These are phyloP conservation scores for Pseudocercospora cruenta DNA, from an alignment of 2,329 filamentous ascomycete species.

Conservation along the genomic window DNA sequence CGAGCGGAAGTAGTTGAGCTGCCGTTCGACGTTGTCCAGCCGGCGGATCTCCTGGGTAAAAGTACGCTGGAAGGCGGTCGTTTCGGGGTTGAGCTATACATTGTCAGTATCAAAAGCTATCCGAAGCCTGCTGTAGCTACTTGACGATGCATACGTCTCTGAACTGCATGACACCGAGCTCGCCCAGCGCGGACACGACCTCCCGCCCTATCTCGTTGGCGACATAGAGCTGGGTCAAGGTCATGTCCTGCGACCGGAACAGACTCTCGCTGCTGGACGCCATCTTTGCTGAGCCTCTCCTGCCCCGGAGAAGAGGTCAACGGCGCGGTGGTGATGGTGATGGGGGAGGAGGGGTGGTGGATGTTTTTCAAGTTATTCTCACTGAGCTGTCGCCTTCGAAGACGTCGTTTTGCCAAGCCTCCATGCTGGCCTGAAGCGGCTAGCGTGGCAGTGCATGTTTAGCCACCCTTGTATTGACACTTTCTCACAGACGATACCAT, in stretches of 20 bases:
- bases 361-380: not conserved
- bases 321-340: slow-evolving; percentile 2
- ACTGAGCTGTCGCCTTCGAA: slow-evolving; percentile 3
- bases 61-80: slow-evolving; percentile 92
- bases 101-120: slow-evolving; percentile 27
- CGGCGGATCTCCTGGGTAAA: slow-evolving; percentile 97
- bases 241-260: slow-evolving; percentile 99
- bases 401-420: not conserved
- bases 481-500: not conserved
- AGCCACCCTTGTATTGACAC: not conserved
- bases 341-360: slow-evolving; percentile 11
- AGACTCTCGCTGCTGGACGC: slow-evolving; percentile 78
- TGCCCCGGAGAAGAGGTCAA: slow-evolving; percentile 18
- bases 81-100: slow-evolving; percentile 81
- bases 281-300: slow-evolving; percentile 48
- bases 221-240: slow-evolving; percentile 99
- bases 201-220: slow-evolving; percentile 98
- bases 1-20: slow-evolving; percentile 90
- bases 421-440: not conserved
- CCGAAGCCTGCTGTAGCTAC: not conserved
- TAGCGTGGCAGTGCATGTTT: not conserved
- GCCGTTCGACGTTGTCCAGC: slow-evolving; percentile 96
- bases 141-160: slow-evolving; percentile 74
- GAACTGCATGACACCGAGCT: slow-evolving; percentile 95
- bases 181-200: slow-evolving; percentile 92